phyloP scores from a whole-genome alignment of 768 basidiomycete genomes.

The Podaxis rugospora region DNA sequence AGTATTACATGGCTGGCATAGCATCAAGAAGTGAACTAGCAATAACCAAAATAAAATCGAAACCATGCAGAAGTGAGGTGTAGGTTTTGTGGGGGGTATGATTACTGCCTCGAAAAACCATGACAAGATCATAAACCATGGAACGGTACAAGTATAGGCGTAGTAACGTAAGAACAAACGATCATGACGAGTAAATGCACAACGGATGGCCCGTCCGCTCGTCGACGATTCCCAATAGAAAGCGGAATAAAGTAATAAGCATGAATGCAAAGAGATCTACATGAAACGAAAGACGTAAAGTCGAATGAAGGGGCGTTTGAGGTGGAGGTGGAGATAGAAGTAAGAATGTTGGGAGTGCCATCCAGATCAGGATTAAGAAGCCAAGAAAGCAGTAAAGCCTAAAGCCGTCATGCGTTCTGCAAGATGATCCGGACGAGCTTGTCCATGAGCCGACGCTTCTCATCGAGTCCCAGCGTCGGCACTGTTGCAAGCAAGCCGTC shows the following conservation, averaged over 20 bases:
- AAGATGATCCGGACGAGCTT: conserved; percentile 58
- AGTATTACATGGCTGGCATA: not conserved
- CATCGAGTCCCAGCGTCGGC: conserved; percentile 40
- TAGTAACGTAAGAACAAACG: not conserved
- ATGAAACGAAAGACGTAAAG: not conserved
- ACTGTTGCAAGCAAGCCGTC: conserved; percentile 53
- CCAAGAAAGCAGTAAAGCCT: not conserved
- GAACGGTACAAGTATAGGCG: not conserved
- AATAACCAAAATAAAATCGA: not conserved
- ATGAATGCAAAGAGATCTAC: not conserved
- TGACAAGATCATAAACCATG: conserved; percentile 1
- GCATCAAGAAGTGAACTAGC: not conserved
- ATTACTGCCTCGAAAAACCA: not conserved
- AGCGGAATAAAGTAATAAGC: not conserved
- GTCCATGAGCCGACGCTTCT: conserved; percentile 50
- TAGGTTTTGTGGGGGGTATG: not conserved
- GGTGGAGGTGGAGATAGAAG: not conserved
- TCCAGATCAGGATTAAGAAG: not conserved
- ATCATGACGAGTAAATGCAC: not conserved
- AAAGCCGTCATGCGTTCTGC: conserved; percentile 33
- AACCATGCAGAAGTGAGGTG: not conserved
- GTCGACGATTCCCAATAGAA: not conserved
- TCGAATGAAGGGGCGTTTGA: not conserved
- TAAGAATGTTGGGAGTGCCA: not conserved
- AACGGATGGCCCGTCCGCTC: not conserved